Percentiles rank a stretch among this genome's conserved stretches.
These are phyloP conservation scores for Thozetella sp. DNA, from an alignment of 495 filamentous ascomycete species.

Conservation along the genomic window DNA sequence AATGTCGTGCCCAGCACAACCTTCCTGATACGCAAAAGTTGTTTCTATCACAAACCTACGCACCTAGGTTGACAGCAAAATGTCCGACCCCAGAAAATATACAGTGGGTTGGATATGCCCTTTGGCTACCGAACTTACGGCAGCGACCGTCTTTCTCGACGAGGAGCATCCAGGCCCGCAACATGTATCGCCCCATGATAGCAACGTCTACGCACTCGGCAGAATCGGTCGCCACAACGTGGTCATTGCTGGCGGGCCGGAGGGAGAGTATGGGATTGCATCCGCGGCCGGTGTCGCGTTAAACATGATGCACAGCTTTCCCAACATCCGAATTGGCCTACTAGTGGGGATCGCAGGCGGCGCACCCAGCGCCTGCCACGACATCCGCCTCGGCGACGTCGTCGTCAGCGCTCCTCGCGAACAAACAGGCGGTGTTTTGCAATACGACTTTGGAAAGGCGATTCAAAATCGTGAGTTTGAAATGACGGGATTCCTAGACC, in stretches of 20 bases:
- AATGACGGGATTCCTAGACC: constrained; percentile 29
- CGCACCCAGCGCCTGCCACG: constrained; percentile 25
- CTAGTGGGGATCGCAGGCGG: constrained; percentile 53
- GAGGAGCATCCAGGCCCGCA: constrained; percentile 31
- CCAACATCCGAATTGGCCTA: constrained; percentile 37
- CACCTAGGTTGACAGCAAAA: no score
- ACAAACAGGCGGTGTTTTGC: constrained; percentile 21
- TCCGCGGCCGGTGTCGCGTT: constrained; percentile 27
- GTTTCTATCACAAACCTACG: no score
- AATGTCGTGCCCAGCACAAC: no score
- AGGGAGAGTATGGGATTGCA: constrained; percentile 38
- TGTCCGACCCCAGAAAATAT: constrained; percentile 26
- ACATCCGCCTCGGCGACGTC: constrained; percentile 32
- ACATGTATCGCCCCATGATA: neutral
- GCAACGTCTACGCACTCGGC: constrained; percentile 41
- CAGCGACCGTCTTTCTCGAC: constrained; percentile 49
- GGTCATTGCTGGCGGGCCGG: constrained; percentile 39
- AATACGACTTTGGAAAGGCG: constrained; percentile 31
- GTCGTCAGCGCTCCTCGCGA: constrained; percentile 17
- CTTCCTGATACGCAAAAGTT: no score
- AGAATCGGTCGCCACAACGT: constrained; percentile 43
- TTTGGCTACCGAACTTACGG: constrained; percentile 40
- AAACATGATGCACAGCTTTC: constrained; percentile 40
- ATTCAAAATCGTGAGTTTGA: constrained; percentile 21
- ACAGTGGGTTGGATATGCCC: constrained; percentile 55